Evolutionary conservation across 2,329 filamentous ascomycete species (phyloP), one percentile per base, ranked within the genome.

Genomic region (Alternaria rosae): DNA sequence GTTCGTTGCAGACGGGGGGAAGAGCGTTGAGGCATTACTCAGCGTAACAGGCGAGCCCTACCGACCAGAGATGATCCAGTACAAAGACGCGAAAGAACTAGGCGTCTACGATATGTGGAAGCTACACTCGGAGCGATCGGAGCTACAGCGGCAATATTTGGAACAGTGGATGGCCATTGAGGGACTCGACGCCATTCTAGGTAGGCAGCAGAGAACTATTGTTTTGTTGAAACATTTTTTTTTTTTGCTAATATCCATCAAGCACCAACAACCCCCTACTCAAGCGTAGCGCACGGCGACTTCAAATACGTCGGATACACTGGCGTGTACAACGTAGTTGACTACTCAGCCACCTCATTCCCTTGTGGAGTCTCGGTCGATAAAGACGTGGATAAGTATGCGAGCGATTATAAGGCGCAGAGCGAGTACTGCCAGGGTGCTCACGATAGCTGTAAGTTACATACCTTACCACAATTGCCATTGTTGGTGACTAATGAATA

Each of bases 1-100:
- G 77, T 86, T 86, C 64, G 70, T 84, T 12, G 81, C 83, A 11
- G 84, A 86, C 58, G 84, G 85, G n/a, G 85, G 82, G 1, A 83
- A 83, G 59, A 82, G 80, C 11, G 76, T 85, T 4, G 53, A 73
- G 52, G 75, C 78, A 12, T 75, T 83, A 47, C 74, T 84, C 4
- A 75, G 75, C 12, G 76, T 78, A 0, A 80, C 79, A 0, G 68
- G 70, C 7, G 83, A 85, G 65, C 83, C 83, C 2, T 81, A 80
- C 61, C 78, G 84, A 10, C 83, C 84, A 0, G 84, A 86, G 63
- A 84, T 86, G 83, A 61, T 76, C 20, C 54, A 61, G 2, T 86
- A 86, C 61, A 74, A 76, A 51, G 64, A 79, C 1, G 82, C 83
- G 0, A 70, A 67, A 8, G 84, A 85, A 45, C 60, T 83, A 2